These are phyloP conservation scores for Kodamaea laetipori DNA, from an alignment of 805 yeast species.

Conservation along the genomic window DNA sequence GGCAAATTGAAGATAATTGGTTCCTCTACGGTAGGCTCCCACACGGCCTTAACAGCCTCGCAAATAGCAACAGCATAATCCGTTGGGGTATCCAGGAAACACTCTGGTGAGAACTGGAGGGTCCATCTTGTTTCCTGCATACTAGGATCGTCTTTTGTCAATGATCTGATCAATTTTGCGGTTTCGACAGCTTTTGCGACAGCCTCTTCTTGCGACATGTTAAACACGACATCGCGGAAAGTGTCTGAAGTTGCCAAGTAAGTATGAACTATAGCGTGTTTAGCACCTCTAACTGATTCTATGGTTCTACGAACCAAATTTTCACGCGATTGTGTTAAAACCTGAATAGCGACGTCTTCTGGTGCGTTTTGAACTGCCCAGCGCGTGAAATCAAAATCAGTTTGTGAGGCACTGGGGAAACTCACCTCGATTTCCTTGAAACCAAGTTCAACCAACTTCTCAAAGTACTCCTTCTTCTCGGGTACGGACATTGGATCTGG, in stretches of 20 bases:
- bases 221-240: constrained; percentile 75
- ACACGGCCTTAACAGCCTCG: constrained; percentile 75
- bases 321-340: constrained; percentile 75
- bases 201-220: constrained; percentile 70
- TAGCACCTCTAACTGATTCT: constrained; percentile 72
- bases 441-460: constrained; percentile 69
- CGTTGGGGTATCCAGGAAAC: constrained; percentile 72
- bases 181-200: constrained; percentile 69
- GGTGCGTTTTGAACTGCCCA: constrained; percentile 80
- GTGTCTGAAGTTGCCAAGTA: constrained; percentile 76
- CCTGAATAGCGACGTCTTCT: constrained; percentile 72
- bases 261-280: constrained; percentile 69
- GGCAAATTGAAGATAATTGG: constrained; percentile 81
- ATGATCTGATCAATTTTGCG: constrained; percentile 62
- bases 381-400: constrained; percentile 79
- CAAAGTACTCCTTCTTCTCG: constrained; percentile 74
- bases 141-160: constrained; percentile 73
- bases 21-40: constrained; percentile 76
- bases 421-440: constrained; percentile 81
- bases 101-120: constrained; percentile 77
- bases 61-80: constrained; percentile 76
- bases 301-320: constrained; percentile 73
- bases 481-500: constrained; percentile 82
- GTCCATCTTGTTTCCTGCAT: constrained; percentile 67
- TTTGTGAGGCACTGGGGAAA: constrained; percentile 80